Base-by-base conservation (phyloP, 441 rosid genomes). In the Aquilaria agallochum region DNA sequence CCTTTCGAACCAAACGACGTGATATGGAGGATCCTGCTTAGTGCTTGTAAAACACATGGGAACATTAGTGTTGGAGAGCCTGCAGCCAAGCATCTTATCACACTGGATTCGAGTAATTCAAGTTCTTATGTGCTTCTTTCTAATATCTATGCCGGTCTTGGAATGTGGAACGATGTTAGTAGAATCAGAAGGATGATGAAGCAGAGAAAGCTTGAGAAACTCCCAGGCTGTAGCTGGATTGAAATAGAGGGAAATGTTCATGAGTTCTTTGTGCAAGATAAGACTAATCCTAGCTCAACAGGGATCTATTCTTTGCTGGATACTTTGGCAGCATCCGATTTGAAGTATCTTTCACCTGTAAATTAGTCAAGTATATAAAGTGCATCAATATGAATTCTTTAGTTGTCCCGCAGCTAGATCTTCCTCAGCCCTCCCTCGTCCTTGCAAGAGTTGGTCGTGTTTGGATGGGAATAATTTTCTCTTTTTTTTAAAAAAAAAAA, bases 161-260 rank as follows among this genome's bases (percentile, higher is more conserved):
- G 88, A 20, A 78, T 78, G 81, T 84, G 88, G 90, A 69, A 66
- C 55, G 74, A 76, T 49, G 90, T 71, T 64, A 73, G 79, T 45
- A 60, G 65, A 59, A 65, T 79, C 54, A 77, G 88, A 70, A 68
- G 44, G 48, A 74, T 62, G 76, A 87, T 87, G 93, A 84, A 78
- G 67, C 68, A 76, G 53, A 74, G 74, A 73, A 76, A 73, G 32
- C 50, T 87, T 3, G 65, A 73, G 65, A 87, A 82, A 72, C 20
- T 73, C 57, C 88, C 79, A 0, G 93, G 93, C 46, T 84, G 83
- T 66, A 84, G 93, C 64, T 80, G 83, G 88, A 82, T 84, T 54
- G 90, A 75, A 64, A 77, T 93, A 2, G 83, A 88, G 11, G 98
- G 94, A 60, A 71, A 59, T 11, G 77, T 83, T 58, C 90, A 84